Evolutionary conservation across 345 rosid genomes (phyloP), one percentile per base, ranked within the genome.

Genomic region (Pistacia integerrima): DNA sequence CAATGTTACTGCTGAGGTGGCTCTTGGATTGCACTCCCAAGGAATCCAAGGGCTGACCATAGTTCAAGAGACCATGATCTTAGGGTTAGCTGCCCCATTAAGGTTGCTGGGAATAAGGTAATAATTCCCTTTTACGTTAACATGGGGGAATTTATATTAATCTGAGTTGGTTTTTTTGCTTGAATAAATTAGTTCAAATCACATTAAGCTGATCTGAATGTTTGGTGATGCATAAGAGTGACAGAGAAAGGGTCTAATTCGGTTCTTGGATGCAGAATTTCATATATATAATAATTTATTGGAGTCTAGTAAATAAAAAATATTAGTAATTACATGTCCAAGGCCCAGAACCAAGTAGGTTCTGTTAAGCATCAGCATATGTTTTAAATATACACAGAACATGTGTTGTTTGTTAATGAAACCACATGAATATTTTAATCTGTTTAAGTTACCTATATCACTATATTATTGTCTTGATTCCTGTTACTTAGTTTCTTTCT

Each of bases 191-290:
- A 14, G 36, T 51, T 48, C 22, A n/a, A 46, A 20, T 44, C n/a
- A 30, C 54, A 46, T 20, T 48, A 49, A 14, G 58, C 4, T 28
- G 20, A 49, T 68, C 49, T 68, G 22, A 49, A 20, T 48, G 8
- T 46, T 67, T 5, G 2, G 1, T 6, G 36, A 22, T 22, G 17
- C 56, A 22, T 67, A 16, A 22, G 10, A 67, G 12, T 16, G 12
- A 48, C 6, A 1, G 33, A 30, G 6, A 48, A 14, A 25, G 0
- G 20, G 35, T 2, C 11, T 49, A 12, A 18, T 22, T 4, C 3
- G 58, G n/a, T 48, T 67, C 71, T 68, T 51, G 41, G 72, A 68
- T 68, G 20, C 13, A 13, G 49, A 69, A 16, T 68, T 52, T 38
- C 4, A 6, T 64, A 9, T 41, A 14, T 11, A 1, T 9, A 4